Conservation (phyloP, 2,329 filamentous ascomycete species). For the Acarospora socialis region DNA sequence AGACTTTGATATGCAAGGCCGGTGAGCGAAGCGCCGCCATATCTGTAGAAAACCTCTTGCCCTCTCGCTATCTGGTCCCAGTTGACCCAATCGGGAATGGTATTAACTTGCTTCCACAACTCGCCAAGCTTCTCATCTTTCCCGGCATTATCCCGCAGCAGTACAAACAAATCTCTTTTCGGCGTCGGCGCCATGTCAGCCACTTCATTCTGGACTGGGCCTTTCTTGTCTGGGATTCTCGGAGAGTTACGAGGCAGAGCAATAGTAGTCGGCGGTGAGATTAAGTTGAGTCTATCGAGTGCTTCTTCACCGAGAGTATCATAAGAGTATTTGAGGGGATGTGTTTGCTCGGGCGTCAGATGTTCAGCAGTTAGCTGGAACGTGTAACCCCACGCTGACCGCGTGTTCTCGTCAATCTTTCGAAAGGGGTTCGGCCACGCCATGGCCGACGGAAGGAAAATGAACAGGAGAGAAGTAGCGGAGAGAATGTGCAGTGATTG, state of each 20-base stretch:
- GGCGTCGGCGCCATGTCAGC: slow-evolving; percentile 15
- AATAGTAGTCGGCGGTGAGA: slow-evolving; percentile 33
- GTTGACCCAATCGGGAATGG: slow-evolving; percentile 59
- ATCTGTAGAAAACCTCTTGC: slow-evolving; percentile 65
- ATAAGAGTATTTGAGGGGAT: slow-evolving; percentile 49
- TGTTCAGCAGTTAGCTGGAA: slow-evolving; percentile 58
- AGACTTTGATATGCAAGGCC: slow-evolving; percentile 51
- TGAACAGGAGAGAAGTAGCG: too few relatives aligned
- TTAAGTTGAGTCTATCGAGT: slow-evolving; percentile 46
- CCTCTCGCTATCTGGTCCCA: slow-evolving; percentile 62
- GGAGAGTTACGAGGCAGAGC: slow-evolving; percentile 1
- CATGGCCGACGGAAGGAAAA: slow-evolving; percentile 14
- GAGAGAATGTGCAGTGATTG: too few relatives aligned
- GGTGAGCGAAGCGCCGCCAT: slow-evolving; percentile 42
- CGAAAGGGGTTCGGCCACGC: slow-evolving; percentile 20
- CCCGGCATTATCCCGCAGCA: slow-evolving; percentile 44
- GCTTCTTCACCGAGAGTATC: slow-evolving; percentile 55
- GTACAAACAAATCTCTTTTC: slow-evolving; percentile 46
- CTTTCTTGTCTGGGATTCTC: slow-evolving; percentile 14
- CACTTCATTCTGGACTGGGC: slow-evolving; percentile 7
- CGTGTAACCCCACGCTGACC: slow-evolving; percentile 45
- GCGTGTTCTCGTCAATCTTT: slow-evolving; percentile 15
- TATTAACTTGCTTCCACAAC: slow-evolving; percentile 54
- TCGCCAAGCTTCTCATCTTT: slow-evolving; percentile 40
- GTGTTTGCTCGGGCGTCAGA: slow-evolving; percentile 42